phyloP scores from a whole-genome alignment of 1,139 yeast genomes.

The Yamadazyma mexicana region DNA sequence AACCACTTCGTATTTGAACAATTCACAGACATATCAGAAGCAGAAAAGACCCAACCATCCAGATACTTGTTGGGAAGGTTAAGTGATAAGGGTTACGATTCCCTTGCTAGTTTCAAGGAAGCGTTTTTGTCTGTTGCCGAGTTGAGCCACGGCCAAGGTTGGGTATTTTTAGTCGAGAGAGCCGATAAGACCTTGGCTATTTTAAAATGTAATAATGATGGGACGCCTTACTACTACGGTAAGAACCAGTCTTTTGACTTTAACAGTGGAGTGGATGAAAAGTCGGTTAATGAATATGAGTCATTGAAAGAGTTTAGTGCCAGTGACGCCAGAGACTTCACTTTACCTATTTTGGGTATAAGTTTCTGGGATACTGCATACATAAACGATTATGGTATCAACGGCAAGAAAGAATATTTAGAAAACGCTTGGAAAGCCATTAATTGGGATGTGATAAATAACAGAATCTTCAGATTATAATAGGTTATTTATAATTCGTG shows the following conservation, averaged over 20 bases:
- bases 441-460: conserved; percentile 84
- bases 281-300: conserved; percentile 49
- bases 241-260: conserved; percentile 76
- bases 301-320: conserved; percentile 47
- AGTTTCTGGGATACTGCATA: conserved; percentile 91
- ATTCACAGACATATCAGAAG: conserved; percentile 39
- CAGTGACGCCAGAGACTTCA: conserved; percentile 57
- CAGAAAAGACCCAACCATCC: conserved; percentile 45
- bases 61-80: conserved; percentile 47
- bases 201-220: conserved; percentile 74
- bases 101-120: conserved; percentile 53
- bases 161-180: conserved; percentile 83
- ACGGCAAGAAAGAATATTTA: conserved; percentile 72
- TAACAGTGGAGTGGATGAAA: conserved; percentile 65
- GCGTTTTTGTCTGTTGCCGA: conserved; percentile 58
- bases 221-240: conserved; percentile 83
- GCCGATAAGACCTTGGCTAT: conserved; percentile 66
- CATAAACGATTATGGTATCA: conserved; percentile 77
- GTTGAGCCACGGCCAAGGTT: conserved; percentile 68
- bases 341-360: conserved; percentile 76
- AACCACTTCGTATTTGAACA: conserved; percentile 87
- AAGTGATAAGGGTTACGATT: conserved; percentile 35
- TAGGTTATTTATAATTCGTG: conserved; percentile 5
- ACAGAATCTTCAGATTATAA: conserved; percentile 50
- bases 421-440: conserved; percentile 75